Evolutionary conservation across 2,329 filamentous ascomycete species (phyloP).

Genomic region (Paraconiothyrium sp.): DNA sequence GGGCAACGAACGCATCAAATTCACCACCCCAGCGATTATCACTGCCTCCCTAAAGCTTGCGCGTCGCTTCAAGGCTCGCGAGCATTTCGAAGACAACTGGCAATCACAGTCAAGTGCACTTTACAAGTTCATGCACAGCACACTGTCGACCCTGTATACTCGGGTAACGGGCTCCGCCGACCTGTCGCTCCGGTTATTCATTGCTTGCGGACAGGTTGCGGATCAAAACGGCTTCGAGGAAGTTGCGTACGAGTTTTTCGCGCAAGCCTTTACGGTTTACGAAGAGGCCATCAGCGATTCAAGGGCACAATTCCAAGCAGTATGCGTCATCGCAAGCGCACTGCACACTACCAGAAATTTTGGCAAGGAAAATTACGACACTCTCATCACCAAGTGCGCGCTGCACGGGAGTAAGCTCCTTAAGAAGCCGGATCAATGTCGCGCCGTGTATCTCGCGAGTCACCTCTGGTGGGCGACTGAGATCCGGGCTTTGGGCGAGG

Average conservation of each 20-base stretch:
- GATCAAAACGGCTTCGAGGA: constrained; percentile 94
- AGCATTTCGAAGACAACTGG: constrained; percentile 85
- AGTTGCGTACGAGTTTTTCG: constrained; percentile 97
- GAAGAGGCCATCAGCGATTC: constrained; percentile 96
- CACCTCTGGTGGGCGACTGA: constrained; percentile 98
- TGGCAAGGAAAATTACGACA: constrained; percentile 97
- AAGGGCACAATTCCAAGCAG: constrained; percentile 96
- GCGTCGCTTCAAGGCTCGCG: constrained; percentile 85
- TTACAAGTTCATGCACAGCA: constrained; percentile 95
- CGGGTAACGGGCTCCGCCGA: constrained; percentile 89
- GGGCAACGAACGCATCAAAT: constrained; percentile 94
- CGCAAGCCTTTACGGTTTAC: constrained; percentile 97
- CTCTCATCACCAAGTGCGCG: constrained; percentile 95
- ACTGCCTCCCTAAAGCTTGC: constrained; percentile 91
- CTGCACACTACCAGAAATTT: constrained; percentile 91
- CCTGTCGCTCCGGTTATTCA: constrained; percentile 86
- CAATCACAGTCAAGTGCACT: constrained; percentile 78
- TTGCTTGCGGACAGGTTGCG: constrained; percentile 90
- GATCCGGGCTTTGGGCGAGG: constrained; percentile 77
- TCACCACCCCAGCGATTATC: constrained; percentile 91
- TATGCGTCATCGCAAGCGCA: constrained; percentile 90
- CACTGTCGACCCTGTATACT: constrained; percentile 85
- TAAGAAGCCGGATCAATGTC: constrained; percentile 97
- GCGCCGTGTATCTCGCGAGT: constrained; percentile 94
- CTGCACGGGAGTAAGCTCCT: constrained; percentile 95